Evolutionary conservation across 371 early-diverging fungal genomes (phyloP).

Genomic region (Mortierella sp.): DNA sequence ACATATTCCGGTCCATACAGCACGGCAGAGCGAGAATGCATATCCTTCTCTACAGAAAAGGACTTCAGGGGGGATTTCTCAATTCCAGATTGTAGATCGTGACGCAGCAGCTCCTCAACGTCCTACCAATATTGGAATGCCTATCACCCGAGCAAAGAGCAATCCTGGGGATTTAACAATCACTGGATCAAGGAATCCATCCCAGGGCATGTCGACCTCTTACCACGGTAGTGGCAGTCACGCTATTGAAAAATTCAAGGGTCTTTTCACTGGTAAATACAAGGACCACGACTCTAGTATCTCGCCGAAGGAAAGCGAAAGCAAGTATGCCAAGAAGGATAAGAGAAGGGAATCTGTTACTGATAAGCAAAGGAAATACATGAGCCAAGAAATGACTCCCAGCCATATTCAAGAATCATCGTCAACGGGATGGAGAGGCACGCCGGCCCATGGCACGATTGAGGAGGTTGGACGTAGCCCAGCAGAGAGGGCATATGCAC

Average conservation of each 20-base stretch:
- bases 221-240: conserved; percentile 15
- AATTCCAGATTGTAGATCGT: conserved; percentile 2
- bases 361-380: conserved; percentile 49
- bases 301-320: conserved; percentile 9
- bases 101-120: conserved; percentile 8
- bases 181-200: conserved; percentile 15
- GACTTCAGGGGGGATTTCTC: conserved; percentile 5
- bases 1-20: conserved; percentile 15
- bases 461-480: conserved; percentile 14
- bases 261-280: conserved; percentile 34
- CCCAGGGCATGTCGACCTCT: not conserved
- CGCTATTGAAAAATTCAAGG: conserved; percentile 45
- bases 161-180: conserved; percentile 42
- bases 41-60: conserved; percentile 12
- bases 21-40: conserved; percentile 5
- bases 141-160: conserved; percentile 47
- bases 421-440: conserved; percentile 17
- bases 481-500: conserved; percentile 19
- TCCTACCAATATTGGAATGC: conserved; percentile 21
- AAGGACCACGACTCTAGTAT: conserved; percentile 23
- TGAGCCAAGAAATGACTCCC: conserved; percentile 33
- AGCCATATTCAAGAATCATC: conserved; percentile 18
- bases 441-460: conserved; percentile 10
- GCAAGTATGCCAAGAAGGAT: conserved; percentile 22
- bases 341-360: conserved; percentile 34